Conservation (phyloP, 2,329 filamentous ascomycete genomes). For the Xylariaceae sp. region DNA sequence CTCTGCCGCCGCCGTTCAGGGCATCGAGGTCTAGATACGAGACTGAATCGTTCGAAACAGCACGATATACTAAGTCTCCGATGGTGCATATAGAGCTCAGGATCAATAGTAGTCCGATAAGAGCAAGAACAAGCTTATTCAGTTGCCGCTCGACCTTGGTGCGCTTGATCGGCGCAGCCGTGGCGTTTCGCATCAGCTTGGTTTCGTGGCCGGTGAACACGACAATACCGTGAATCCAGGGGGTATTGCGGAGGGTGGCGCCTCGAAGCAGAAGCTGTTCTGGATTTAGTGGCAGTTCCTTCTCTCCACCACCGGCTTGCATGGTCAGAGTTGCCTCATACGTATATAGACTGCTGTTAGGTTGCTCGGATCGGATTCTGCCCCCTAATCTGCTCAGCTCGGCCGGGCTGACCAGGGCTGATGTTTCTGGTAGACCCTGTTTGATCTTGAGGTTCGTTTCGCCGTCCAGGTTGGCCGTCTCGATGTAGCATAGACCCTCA, state of each 20-base stretch:
- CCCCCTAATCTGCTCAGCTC: conserved; percentile 84
- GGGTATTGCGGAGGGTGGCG: conserved; percentile 90
- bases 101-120: conserved; percentile 75
- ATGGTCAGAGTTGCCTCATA: conserved; percentile 96
- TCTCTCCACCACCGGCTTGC: conserved; percentile 84
- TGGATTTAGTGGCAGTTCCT: conserved; percentile 81
- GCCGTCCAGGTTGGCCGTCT: conserved; percentile 94
- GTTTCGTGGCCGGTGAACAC: conserved; percentile 98
- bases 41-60: conserved; percentile 56
- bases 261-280: conserved; percentile 91
- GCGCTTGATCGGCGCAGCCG: conserved; percentile 92
- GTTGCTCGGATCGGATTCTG: conserved; percentile 87
- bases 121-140: conserved; percentile 86
- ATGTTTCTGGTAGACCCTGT: conserved; percentile 90
- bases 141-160: conserved; percentile 93
- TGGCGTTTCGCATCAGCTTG: conserved; percentile 98
- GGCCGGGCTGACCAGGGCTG: conserved; percentile 75
- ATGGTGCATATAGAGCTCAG: conserved; percentile 88
- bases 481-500: conserved; percentile 96
- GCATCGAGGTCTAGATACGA: conserved; percentile 65
- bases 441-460: conserved; percentile 99
- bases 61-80: conserved; percentile 78
- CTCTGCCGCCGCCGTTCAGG: conserved; percentile 47
- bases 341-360: conserved; percentile 96
- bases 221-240: conserved; percentile 93